Percentiles rank a stretch among this genome's conserved stretches.
Conservation (phyloP, 306 rosid species). For the Acacia confusa region DNA sequence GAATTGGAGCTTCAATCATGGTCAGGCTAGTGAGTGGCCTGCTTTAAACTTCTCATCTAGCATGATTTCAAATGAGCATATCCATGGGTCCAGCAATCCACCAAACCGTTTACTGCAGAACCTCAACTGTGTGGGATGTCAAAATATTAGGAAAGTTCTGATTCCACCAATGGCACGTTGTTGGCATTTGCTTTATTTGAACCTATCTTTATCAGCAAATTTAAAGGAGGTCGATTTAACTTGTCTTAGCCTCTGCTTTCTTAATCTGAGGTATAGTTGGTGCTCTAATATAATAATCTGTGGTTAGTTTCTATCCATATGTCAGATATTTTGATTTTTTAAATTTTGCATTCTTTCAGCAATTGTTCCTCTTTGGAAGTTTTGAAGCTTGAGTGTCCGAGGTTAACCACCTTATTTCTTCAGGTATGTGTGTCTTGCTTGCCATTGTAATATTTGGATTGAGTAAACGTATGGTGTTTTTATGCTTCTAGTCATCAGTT, state of each 20-base stretch:
- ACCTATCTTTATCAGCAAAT: constrained; percentile 74
- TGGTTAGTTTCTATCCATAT: constrained; percentile 1
- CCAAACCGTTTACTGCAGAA: constrained; percentile 74
- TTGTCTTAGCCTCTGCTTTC: constrained; percentile 70
- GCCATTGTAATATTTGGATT: constrained; percentile 9
- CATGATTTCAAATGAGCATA: constrained; percentile 29
- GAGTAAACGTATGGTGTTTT: background rate
- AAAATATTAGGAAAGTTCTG: constrained; percentile 74
- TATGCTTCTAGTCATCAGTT: constrained; percentile 3
- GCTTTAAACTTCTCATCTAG: constrained; percentile 30
- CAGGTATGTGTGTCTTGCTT: constrained; percentile 52
- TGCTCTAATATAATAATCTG: background rate
- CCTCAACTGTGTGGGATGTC: constrained; percentile 86
- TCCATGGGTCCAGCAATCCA: constrained; percentile 41
- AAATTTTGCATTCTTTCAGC: constrained; percentile 42
- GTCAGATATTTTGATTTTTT: constrained; percentile 21
- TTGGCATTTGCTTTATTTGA: constrained; percentile 54
- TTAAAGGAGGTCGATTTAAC: constrained; percentile 75
- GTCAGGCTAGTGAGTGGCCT: constrained; percentile 32
- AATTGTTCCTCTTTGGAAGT: constrained; percentile 75
- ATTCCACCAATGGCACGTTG: constrained; percentile 71
- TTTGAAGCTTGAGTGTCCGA: constrained; percentile 78
- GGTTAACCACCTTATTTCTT: constrained; percentile 74
- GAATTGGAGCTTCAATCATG: constrained; percentile 59
- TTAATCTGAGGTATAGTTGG: constrained; percentile 66